Evolutionary conservation across 495 filamentous ascomycete genomes (phyloP).

Genomic region (Daldinia decipiens): DNA sequence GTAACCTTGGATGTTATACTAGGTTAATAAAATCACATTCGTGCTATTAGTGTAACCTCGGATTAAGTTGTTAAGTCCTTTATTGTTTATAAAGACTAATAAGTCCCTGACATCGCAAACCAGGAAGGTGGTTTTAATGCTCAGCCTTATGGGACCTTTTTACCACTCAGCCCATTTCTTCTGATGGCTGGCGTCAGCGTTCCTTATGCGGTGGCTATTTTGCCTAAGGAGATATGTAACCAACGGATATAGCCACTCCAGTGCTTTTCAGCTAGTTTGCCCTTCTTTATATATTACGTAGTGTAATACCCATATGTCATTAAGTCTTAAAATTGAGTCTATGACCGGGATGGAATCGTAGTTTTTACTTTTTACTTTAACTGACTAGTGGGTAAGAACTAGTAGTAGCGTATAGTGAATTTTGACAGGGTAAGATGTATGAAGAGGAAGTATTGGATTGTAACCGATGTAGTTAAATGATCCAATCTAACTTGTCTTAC

Average conservation of each 20-base stretch:
- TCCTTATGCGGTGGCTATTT: not conserved
- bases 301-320: not conserved
- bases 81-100: not conserved
- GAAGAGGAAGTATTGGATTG: not conserved
- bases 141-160: constrained; percentile 2
- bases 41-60: not conserved
- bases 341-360: not conserved
- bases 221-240: not conserved
- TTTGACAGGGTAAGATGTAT: not conserved
- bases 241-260: not conserved
- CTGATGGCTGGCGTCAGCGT: constrained; percentile 13
- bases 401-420: not conserved
- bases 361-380: not conserved
- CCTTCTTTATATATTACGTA: not conserved
- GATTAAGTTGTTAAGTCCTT: not conserved
- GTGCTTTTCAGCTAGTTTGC: not conserved
- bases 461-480: not conserved
- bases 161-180: not conserved
- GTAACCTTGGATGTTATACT: too few relatives aligned
- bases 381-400: not conserved
- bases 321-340: not conserved
- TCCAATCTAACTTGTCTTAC: not conserved
- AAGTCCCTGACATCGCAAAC: not conserved
- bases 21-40: too few relatives aligned
- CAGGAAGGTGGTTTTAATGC: not conserved